phyloP scores from a whole-genome alignment of 352 stramenopile genomes.

The Phytophthora pistaciae region DNA sequence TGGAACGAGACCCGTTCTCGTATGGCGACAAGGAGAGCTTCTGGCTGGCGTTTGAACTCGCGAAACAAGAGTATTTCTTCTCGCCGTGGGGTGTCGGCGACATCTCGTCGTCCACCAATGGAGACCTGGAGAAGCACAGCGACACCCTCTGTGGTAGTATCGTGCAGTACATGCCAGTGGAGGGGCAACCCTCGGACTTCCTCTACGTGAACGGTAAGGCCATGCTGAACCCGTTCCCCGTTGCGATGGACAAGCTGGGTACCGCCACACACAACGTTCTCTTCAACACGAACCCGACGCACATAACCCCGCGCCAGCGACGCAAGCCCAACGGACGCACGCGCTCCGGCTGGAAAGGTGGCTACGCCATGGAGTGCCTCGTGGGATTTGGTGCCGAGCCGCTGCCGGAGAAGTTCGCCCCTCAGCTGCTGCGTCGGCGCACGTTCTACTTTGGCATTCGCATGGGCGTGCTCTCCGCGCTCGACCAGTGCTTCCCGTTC shows the following conservation, averaged over 20 bases:
- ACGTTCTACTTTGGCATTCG: constrained; percentile 48
- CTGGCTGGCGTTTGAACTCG: constrained; percentile 74
- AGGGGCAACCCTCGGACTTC: constrained; percentile 39
- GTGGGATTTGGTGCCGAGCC: constrained; percentile 43
- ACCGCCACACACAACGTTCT: constrained; percentile 39
- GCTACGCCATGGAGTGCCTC: constrained; percentile 50
- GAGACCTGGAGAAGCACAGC: constrained; percentile 56
- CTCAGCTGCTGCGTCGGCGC: constrained; percentile 41
- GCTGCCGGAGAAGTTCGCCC: constrained; percentile 39
- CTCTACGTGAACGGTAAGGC: constrained; percentile 70
- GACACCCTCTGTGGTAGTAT: constrained; percentile 73
- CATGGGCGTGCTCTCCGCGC: constrained; percentile 35
- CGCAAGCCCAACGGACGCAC: constrained; percentile 27
- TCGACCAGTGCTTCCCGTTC: constrained; percentile 45
- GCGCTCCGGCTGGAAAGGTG: constrained; percentile 23
- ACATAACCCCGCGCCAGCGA: constrained; percentile 58
- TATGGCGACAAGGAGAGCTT: constrained; percentile 80
- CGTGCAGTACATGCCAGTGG: constrained; percentile 60
- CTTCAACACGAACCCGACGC: constrained; percentile 53
- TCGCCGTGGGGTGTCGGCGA: constrained; percentile 64
- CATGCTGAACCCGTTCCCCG: constrained; percentile 58
- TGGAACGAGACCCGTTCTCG: constrained; percentile 44
- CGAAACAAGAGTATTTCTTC: constrained; percentile 59
- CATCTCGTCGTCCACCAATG: constrained; percentile 53
- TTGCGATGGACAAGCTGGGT: constrained; percentile 39